These are phyloP conservation scores for Xylariaceae sp. DNA, from an alignment of 2,329 filamentous ascomycete species.

Conservation along the genomic window DNA sequence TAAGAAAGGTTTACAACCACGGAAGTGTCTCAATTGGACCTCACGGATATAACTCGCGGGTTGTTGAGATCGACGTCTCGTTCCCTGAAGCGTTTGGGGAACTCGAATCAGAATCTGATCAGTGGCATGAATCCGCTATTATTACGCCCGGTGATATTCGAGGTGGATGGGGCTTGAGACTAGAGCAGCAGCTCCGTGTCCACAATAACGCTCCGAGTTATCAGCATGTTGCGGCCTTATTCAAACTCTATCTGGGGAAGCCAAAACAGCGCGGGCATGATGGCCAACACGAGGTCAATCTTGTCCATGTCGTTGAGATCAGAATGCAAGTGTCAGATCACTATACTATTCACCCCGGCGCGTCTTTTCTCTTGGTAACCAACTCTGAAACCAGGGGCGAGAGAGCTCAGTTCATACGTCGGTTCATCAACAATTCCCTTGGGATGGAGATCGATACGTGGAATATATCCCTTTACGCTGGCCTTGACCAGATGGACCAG, in stretches of 20 bases:
- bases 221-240: constrained; percentile 15
- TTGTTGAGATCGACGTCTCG: constrained; percentile 15
- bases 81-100: constrained; percentile 15
- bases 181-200: constrained; percentile 9
- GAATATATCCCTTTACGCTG: constrained; percentile 17
- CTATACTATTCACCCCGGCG: constrained; percentile 3
- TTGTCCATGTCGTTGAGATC: constrained; percentile 16
- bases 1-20: constrained; percentile 12
- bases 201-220: constrained; percentile 15
- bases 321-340: constrained; percentile 17
- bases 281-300: constrained; percentile 11
- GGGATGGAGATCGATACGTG: constrained; percentile 16
- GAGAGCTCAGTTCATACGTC: constrained; percentile 14
- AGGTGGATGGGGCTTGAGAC: background rate
- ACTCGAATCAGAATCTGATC: constrained; percentile 13
- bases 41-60: constrained; percentile 8
- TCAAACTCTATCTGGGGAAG: constrained; percentile 16
- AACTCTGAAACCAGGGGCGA: constrained; percentile 12
- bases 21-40: constrained; percentile 13
- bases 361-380: constrained; percentile 18
- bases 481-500: background rate
- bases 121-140: constrained; percentile 14
- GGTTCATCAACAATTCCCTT: constrained; percentile 16
- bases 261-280: constrained; percentile 1
- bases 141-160: constrained; percentile 3